Base-by-base conservation (phyloP, 139 green algal genomes). In the Micractinium sp. region DNA sequence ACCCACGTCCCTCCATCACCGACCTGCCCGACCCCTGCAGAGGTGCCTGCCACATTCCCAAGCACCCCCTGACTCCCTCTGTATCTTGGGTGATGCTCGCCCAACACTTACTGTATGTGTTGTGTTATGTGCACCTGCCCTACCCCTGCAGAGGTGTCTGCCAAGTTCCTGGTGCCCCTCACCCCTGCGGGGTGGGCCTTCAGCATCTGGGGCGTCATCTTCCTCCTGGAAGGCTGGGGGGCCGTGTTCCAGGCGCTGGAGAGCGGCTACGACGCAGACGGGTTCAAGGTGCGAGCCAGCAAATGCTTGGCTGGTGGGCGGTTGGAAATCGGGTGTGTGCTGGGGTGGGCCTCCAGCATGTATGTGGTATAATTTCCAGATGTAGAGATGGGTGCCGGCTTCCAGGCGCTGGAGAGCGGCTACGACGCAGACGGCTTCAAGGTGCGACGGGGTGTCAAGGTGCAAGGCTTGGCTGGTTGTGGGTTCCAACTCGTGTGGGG, bases 141-240 rank as follows among this genome's bases (percentile, higher is more conserved):
- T n/a, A n/a, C 76, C 22, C 20, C 79, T 31, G 56, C 88, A 69
- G 79, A 92, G 38, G 87, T 95, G n/a, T 92, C 89, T 56, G 66
- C 61, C 19, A 81, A 91, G 38, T 95, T 88, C 60, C 53, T 27
- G 2, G 94, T 93, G 53, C 92, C 91, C 4, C 73, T 96, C 20
- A 96, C 92, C 5, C 91, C 94, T 27, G 85, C 93, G 16, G 93
- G 93, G 91, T 96, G 80, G 41, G 90, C 66, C 20, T 81, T 67
- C 85, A 36, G 71, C 31, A 96, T 97, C 19, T 97, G 94, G 94
- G 93, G 93, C 27, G 0, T 96, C 0, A 97, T 97, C 25, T 97
- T 95, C 63, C 25, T 78, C 5, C 85, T 96, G 27, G 88, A 97
- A 60, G 94, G 93, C 1, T 39, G 92, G 4, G 93, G 91, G 13